phyloP scores from a whole-genome alignment of 495 filamentous ascomycete species.

The Cetradonia linearis region DNA sequence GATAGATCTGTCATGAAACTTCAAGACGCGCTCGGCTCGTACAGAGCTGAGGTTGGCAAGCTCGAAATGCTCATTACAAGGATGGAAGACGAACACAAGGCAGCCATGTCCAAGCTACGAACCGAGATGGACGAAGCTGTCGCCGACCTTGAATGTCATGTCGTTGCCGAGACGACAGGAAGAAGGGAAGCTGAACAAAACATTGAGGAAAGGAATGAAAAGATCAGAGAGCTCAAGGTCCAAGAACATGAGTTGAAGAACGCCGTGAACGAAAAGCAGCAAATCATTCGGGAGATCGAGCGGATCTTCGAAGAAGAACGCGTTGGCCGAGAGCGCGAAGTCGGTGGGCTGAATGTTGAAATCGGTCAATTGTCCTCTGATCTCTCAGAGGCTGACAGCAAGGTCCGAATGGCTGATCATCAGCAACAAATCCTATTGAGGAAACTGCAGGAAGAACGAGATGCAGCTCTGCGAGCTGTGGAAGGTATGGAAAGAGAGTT shows the following conservation, averaged over 20 bases:
- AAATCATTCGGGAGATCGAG: constrained; percentile 33
- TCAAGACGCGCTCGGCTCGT: constrained; percentile 50
- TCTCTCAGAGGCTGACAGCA: constrained; percentile 19
- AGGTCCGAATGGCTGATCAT: constrained; percentile 42
- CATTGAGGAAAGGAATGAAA: constrained; percentile 27
- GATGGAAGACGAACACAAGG: constrained; percentile 47
- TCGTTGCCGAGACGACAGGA: constrained; percentile 32
- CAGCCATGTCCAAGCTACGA: constrained; percentile 27
- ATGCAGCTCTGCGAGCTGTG: constrained; percentile 18
- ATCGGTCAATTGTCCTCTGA: constrained; percentile 19
- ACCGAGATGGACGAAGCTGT: constrained; percentile 32
- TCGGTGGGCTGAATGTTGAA: constrained; percentile 23
- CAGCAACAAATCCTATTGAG: constrained; percentile 37
- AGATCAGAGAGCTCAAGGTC: constrained; percentile 34
- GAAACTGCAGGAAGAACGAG: constrained; percentile 24
- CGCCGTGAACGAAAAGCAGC: constrained; percentile 37
- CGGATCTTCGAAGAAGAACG: constrained; percentile 28
- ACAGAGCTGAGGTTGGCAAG: constrained; percentile 51
- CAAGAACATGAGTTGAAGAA: constrained; percentile 29
- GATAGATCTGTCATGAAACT: constrained; percentile 49
- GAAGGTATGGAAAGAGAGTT: constrained; percentile 28
- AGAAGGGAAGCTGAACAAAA: constrained; percentile 32
- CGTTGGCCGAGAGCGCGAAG: constrained; percentile 33
- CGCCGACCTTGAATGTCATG: constrained; percentile 33
- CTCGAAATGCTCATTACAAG: constrained; percentile 50